Evolutionary conservation across 108 stramenopile genomes (phyloP).

Genomic region (Seminavis robusta): DNA sequence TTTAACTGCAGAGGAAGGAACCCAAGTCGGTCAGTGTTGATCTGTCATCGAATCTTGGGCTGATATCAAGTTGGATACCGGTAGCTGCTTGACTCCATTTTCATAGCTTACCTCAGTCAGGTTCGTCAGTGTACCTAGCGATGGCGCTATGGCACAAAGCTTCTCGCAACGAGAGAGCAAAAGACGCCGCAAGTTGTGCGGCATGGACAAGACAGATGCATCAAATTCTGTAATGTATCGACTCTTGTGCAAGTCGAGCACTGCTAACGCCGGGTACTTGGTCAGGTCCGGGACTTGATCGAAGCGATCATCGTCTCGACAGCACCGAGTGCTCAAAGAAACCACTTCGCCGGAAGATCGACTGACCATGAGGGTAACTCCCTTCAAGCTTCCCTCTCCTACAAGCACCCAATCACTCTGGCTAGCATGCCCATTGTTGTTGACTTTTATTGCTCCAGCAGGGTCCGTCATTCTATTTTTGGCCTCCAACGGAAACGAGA

Average conservation of each 20-base stretch:
- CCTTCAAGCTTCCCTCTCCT: too few species aligned
- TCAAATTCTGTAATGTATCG: slow-evolving; percentile 29
- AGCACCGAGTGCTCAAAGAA: too few species aligned
- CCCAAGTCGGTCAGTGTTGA: too few species aligned
- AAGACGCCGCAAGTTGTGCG: slow-evolving; percentile 13
- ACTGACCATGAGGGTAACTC: too few species aligned
- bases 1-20: slow-evolving; percentile 23
- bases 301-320: slow-evolving; percentile 6
- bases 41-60: too few species aligned
- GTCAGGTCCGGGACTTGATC: slow-evolving; percentile 5
- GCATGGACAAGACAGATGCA: slow-evolving; percentile 17
- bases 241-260: slow-evolving; percentile 26
- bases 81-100: neutral
- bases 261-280: neutral
- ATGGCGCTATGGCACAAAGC: slow-evolving; percentile 14
- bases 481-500: too few species aligned
- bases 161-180: slow-evolving; percentile 29
- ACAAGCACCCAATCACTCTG: too few species aligned
- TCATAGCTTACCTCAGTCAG: slow-evolving; percentile 22
- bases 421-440: too few species aligned
- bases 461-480: too few species aligned
- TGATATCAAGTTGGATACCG: neutral
- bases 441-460: too few species aligned
- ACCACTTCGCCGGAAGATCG: too few species aligned
- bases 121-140: slow-evolving; percentile 22